Evolutionary conservation across 2,329 filamentous ascomycete genomes (phyloP).

Genomic region (Zasmidium cellare): DNA sequence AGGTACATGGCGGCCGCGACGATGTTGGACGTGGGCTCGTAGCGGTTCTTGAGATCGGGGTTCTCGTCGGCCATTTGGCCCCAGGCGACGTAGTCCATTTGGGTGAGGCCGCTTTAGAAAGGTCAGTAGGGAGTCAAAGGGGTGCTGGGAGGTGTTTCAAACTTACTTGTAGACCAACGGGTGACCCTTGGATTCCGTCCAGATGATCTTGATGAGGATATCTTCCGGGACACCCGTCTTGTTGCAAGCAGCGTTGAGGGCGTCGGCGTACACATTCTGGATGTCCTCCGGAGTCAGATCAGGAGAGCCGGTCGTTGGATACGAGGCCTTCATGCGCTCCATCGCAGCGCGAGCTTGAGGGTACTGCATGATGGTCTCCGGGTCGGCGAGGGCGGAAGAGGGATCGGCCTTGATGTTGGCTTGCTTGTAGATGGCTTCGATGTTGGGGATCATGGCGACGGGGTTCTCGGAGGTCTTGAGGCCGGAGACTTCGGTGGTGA

Average conservation of each 20-base stretch:
- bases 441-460: not conserved
- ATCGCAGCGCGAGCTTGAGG: constrained; percentile 13
- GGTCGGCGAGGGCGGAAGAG: constrained; percentile 8
- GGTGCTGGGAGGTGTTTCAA: no score
- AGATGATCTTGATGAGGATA: constrained; percentile 18
- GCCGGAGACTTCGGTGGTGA: constrained; percentile 10
- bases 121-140: no score
- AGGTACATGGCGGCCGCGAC: constrained; percentile 5
- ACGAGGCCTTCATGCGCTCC: constrained; percentile 14
- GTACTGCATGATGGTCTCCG: constrained; percentile 12
- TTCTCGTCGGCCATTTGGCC: not conserved
- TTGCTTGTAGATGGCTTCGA: constrained; percentile 10
- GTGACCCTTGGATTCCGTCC: constrained; percentile 18
- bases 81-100: constrained; percentile 8
- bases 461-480: constrained; percentile 4
- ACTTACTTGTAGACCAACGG: constrained; percentile 6
- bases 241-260: constrained; percentile 9
- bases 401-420: constrained; percentile 10
- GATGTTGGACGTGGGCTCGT: not conserved
- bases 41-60: constrained; percentile 1
- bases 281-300: constrained; percentile 18
- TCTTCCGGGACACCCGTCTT: constrained; percentile 13
- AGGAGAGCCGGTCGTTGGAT: constrained; percentile 14
- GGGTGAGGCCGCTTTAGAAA: not conserved
- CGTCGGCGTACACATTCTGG: constrained; percentile 12